Evolutionary conservation across 2,329 filamentous ascomycete genomes (phyloP), one percentile per base, ranked within the genome.

Genomic region (Alternaria arborescens): DNA sequence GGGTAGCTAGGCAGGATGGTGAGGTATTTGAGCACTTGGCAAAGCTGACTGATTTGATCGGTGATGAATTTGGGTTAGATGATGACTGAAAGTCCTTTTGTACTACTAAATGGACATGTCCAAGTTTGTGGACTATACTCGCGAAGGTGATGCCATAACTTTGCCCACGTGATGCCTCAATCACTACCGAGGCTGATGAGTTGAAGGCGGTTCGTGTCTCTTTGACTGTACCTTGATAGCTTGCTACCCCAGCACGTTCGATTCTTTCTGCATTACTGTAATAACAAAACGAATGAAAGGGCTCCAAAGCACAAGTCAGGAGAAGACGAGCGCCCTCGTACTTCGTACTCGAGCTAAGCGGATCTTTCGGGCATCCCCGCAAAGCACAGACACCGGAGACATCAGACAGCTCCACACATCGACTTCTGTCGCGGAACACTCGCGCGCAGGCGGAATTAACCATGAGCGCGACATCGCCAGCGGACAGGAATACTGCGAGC

Each of bases 1-100:
- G 83, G 64, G 86, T 86, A 52, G 87, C 88, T 28, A 86, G 83
- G 7, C 87, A 87, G 3, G 90, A 93, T 72, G 84, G 83, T 40
- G 84, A 87, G 71, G 83, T 91, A 6, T 74, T 87, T 63, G 78
- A 78, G 60, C 74, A 75, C 8, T 64, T 84, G 62, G 60, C 55
- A 22, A 69, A 69, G 60, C 68, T 84, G 67, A 71, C 81, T 64
- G 75, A 78, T 14, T 75, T 79, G 30, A 77, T 84, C 55, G 78
- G 78, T 1, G 71, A 69, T 10, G 77, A 76, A 54, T 78, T 79
- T 70, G 76, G 72, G 4, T 34, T 76, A 44, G 61, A 72, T 18
- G 69, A 70, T 58, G 70, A 72, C 8, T 70, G 43, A 63, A 43
- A 48, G 10, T 16, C 8, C 14, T 11, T 16, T 5, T 18, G 14